A percentile compares a stretch with the other conserved stretches of the same genome.
phyloP scores from a whole-genome alignment of 371 early-diverging fungal species.

The Rhizomucor miehei region DNA sequence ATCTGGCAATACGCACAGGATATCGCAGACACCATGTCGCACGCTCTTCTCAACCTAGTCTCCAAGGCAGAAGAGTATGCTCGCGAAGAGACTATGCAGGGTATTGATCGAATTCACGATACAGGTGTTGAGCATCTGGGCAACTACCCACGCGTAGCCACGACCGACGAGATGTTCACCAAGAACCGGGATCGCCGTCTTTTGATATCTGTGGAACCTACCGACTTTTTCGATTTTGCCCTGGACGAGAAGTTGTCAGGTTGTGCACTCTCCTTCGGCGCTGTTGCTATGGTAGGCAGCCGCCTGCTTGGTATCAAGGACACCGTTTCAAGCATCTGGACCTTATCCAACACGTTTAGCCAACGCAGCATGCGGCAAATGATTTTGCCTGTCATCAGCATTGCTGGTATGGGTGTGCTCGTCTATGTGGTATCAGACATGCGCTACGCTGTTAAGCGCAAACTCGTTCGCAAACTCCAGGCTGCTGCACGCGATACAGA shows the following conservation, averaged over 20 bases:
- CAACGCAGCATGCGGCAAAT: constrained; percentile 39
- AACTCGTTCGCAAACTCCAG: constrained; percentile 75
- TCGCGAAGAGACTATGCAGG: constrained; percentile 55
- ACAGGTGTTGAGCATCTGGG: constrained; percentile 59
- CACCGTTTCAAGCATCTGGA: constrained; percentile 41
- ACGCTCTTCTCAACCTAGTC: constrained; percentile 60
- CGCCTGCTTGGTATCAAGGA: constrained; percentile 48
- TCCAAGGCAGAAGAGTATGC: constrained; percentile 68
- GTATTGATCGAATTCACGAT: constrained; percentile 60
- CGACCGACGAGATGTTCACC: constrained; percentile 46
- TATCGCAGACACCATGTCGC: constrained; percentile 67
- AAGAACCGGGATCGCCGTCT: constrained; percentile 44
- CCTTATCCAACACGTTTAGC: constrained; percentile 32
- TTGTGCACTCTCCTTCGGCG: constrained; percentile 39
- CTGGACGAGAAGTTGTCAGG: constrained; percentile 56
- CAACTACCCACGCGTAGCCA: constrained; percentile 35
- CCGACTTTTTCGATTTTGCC: constrained; percentile 66
- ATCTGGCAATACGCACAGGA: constrained; percentile 86
- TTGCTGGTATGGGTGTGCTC: constrained; percentile 72
- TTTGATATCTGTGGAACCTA: constrained; percentile 57
- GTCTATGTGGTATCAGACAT: constrained; percentile 83
- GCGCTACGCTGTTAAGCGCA: constrained; percentile 77
- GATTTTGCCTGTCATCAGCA: constrained; percentile 36
- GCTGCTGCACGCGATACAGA: constrained; percentile 60
- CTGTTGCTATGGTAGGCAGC: constrained; percentile 43